phyloP scores from a whole-genome alignment of 352 stramenopile species.

The Elongisporangium anandrum region DNA sequence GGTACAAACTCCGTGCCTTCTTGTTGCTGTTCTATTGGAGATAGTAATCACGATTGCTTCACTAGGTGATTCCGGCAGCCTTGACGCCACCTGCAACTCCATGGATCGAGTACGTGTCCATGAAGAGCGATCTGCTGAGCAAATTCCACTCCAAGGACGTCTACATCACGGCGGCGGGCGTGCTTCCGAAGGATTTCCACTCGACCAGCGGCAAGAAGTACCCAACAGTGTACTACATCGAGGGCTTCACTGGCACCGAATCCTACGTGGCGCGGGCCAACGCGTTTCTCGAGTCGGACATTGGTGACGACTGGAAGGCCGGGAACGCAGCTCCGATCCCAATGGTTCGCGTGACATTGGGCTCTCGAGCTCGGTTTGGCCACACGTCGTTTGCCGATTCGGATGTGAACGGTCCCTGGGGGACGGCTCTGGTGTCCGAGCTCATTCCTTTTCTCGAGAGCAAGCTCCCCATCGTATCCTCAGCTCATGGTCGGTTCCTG shows the following conservation, averaged over 20 bases:
- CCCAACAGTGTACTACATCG: slow-evolving; percentile 74
- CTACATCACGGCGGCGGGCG: slow-evolving; percentile 59
- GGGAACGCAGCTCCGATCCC: slow-evolving; percentile 40
- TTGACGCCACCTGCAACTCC: slow-evolving; percentile 48
- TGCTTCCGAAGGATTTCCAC: slow-evolving; percentile 57
- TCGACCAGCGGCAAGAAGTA: slow-evolving; percentile 14
- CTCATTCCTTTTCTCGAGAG: slow-evolving; percentile 67
- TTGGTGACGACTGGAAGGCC: slow-evolving; percentile 51
- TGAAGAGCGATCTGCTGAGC: slow-evolving; percentile 68
- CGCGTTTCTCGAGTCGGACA: slow-evolving; percentile 57
- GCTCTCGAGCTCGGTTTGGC: slow-evolving; percentile 69
- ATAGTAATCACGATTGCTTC: background rate
- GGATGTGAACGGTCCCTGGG: slow-evolving; percentile 62
- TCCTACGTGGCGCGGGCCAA: slow-evolving; percentile 55
- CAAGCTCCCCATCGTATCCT: slow-evolving; percentile 32
- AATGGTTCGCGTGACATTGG: slow-evolving; percentile 71
- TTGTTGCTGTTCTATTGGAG: background rate
- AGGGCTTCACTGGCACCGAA: slow-evolving; percentile 71
- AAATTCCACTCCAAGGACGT: slow-evolving; percentile 65
- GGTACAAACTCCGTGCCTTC: slow-evolving; percentile 10
- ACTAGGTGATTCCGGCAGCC: slow-evolving; percentile 22
- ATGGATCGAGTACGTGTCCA: slow-evolving; percentile 58
- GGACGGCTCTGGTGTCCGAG: slow-evolving; percentile 56
- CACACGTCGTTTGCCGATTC: slow-evolving; percentile 76
- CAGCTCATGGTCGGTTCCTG: slow-evolving; percentile 40